A percentile compares a stretch with the other conserved stretches of the same genome.
phyloP scores from a whole-genome alignment of 345 rosid species.

The Lumnitzera racemosa region DNA sequence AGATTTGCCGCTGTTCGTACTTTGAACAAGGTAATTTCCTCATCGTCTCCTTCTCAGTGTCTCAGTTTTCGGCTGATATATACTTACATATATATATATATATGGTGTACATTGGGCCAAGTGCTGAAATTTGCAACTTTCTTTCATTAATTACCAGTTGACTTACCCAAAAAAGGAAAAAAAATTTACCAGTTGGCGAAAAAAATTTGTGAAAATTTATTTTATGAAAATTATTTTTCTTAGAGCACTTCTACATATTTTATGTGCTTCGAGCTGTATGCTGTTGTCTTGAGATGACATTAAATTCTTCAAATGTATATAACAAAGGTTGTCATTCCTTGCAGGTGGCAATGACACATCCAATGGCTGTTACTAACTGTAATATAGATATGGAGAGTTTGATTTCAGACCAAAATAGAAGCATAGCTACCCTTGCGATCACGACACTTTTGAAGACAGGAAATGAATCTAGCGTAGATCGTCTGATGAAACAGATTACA shows the following conservation, averaged over 20 bases:
- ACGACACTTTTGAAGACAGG: conserved; percentile 91
- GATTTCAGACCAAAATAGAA: conserved; percentile 91
- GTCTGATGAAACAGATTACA: conserved; percentile 91
- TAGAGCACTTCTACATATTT: too few relatives aligned
- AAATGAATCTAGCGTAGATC: conserved; percentile 93
- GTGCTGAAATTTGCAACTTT: too few relatives aligned
- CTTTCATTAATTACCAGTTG: neutral
- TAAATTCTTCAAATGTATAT: neutral
- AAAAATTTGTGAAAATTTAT: neutral
- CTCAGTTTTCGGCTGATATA: too few relatives aligned
- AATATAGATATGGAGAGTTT: conserved; percentile 95
- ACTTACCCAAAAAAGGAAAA: too few relatives aligned
- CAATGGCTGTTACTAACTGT: conserved; percentile 97
- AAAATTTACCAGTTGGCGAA: neutral
- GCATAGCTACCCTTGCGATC: conserved; percentile 94
- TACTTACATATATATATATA: too few relatives aligned
- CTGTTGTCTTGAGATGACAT: neutral
- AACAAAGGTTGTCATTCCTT: conserved; percentile 4
- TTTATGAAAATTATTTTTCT: neutral
- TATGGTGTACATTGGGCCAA: too few relatives aligned
- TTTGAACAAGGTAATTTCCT: conserved; percentile 66
- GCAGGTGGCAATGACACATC: conserved; percentile 98
- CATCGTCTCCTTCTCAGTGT: conserved; percentile 2
- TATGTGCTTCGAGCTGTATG: too few relatives aligned
- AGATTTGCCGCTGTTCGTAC: conserved; percentile 99